Conservation (phyloP, 805 yeast species). For the Yamadazyma insecticola region DNA sequence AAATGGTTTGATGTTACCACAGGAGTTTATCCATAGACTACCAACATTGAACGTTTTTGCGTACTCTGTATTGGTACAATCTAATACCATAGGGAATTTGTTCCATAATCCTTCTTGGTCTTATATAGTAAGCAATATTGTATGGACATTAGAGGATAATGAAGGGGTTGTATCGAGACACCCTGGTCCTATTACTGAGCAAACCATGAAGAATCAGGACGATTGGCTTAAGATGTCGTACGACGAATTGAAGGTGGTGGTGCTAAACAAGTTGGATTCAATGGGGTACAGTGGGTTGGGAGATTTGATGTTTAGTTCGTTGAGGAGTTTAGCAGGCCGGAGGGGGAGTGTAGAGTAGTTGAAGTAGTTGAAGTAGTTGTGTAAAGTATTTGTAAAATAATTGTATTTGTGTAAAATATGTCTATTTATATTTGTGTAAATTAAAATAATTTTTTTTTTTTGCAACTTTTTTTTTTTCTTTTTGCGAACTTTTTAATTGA, state of each 20-base stretch:
- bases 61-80: conserved; percentile 23
- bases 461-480: too few relatives aligned
- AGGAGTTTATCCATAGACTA: conserved; percentile 25
- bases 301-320: conserved; percentile 47
- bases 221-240: conserved; percentile 37
- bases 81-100: conserved; percentile 34
- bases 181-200: conserved; percentile 50
- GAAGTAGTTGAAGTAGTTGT: too few relatives aligned
- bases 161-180: conserved; percentile 32
- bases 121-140: conserved; percentile 36
- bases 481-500: too few relatives aligned
- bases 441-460: too few relatives aligned
- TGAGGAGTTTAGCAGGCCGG: conserved; percentile 24
- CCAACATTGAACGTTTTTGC: conserved; percentile 26
- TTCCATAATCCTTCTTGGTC: conserved; percentile 52
- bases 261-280: conserved; percentile 38
- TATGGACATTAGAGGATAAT: conserved; percentile 45
- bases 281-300: conserved; percentile 47
- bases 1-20: conserved; percentile 35
- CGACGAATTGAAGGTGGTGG: conserved; percentile 42
- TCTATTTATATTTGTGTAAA: too few relatives aligned
- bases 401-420: too few relatives aligned
- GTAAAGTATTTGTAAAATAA: too few relatives aligned
- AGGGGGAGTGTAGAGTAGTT: too few relatives aligned
- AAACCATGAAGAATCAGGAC: conserved; percentile 28